Percentiles rank a stretch among this genome's conserved stretches.
phyloP scores from a whole-genome alignment of 2,329 filamentous ascomycete species.

The Nemania abortiva region DNA sequence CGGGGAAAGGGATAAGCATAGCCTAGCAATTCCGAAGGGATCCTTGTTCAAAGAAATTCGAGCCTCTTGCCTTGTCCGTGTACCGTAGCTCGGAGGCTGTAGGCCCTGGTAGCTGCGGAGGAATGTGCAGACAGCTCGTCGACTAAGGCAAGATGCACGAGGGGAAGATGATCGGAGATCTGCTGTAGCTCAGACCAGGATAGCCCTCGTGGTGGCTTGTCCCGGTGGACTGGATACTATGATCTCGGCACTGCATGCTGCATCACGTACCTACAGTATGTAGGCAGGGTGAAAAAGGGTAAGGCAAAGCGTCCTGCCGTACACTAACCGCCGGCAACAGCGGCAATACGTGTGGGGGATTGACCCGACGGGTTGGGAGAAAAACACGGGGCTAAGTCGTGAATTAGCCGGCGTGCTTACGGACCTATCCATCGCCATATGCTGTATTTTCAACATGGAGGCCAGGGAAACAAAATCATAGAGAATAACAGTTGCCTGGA shows the following conservation, averaged over 20 bases:
- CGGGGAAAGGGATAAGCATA: neutral
- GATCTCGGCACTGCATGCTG: slow-evolving; percentile 18
- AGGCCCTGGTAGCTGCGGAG: neutral
- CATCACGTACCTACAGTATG: slow-evolving; percentile 8
- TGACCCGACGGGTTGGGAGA: slow-evolving; percentile 21
- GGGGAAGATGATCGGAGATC: neutral
- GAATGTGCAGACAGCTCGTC: neutral
- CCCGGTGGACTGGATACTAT: neutral
- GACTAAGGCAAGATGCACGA: too few relatives aligned
- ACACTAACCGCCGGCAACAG: slow-evolving; percentile 1
- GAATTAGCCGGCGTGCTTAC: slow-evolving; percentile 12
- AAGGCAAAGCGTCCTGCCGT: slow-evolving; percentile 1
- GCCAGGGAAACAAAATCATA: neutral
- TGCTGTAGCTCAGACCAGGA: neutral
- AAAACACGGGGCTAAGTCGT: neutral
- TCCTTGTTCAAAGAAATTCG: neutral
- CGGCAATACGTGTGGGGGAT: slow-evolving; percentile 10
- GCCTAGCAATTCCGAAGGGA: neutral
- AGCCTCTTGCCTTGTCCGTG: neutral
- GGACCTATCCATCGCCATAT: neutral
- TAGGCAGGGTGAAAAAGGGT: neutral
- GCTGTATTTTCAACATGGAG: neutral
- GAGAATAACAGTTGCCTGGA: neutral
- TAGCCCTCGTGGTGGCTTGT: neutral
- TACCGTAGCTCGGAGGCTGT: neutral